Conservation (phyloP, 2,329 filamentous ascomycete species). For the Monosporascus sp. region DNA sequence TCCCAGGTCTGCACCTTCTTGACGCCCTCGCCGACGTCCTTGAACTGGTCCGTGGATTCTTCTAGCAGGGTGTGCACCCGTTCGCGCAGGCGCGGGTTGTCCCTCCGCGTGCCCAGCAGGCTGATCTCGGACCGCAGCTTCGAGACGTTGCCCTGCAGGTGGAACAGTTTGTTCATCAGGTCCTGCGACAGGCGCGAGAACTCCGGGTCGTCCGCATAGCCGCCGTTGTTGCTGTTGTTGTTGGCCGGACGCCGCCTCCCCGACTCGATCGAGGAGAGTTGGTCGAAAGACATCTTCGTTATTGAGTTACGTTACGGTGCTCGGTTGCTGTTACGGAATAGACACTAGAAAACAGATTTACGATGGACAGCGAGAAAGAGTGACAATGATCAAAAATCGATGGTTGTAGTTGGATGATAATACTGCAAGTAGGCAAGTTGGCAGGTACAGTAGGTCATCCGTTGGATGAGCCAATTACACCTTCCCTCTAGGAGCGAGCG, state of each 20-base stretch:
- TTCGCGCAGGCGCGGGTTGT: slow-evolving; percentile 86
- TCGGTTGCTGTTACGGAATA: too few relatives aligned
- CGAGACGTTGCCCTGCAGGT: slow-evolving; percentile 80
- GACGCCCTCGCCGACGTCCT: slow-evolving; percentile 85
- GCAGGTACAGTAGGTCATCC: too few relatives aligned
- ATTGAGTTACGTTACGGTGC: too few relatives aligned
- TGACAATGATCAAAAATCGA: too few relatives aligned
- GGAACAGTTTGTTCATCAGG: slow-evolving; percentile 84
- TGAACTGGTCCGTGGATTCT: slow-evolving; percentile 80
- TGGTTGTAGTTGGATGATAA: too few relatives aligned
- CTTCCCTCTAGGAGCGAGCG: too few relatives aligned
- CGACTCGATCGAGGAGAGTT: slow-evolving; percentile 77
- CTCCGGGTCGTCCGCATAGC: slow-evolving; percentile 85
- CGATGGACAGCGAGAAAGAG: too few relatives aligned
- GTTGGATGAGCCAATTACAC: too few relatives aligned
- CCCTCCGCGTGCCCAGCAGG: slow-evolving; percentile 81
- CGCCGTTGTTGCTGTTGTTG: slow-evolving; percentile 58
- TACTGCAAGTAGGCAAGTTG: too few relatives aligned
- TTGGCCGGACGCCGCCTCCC: slow-evolving; percentile 52
- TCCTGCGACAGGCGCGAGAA: slow-evolving; percentile 79
- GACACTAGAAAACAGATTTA: too few relatives aligned
- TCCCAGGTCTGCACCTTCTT: slow-evolving; percentile 88
- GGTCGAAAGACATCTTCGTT: slow-evolving; percentile 78
- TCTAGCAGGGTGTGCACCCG: slow-evolving; percentile 82
- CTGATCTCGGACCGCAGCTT: slow-evolving; percentile 79